Evolutionary conservation across 371 early-diverging fungal species (phyloP).

Genomic region (Actinomortierella wolfii): DNA sequence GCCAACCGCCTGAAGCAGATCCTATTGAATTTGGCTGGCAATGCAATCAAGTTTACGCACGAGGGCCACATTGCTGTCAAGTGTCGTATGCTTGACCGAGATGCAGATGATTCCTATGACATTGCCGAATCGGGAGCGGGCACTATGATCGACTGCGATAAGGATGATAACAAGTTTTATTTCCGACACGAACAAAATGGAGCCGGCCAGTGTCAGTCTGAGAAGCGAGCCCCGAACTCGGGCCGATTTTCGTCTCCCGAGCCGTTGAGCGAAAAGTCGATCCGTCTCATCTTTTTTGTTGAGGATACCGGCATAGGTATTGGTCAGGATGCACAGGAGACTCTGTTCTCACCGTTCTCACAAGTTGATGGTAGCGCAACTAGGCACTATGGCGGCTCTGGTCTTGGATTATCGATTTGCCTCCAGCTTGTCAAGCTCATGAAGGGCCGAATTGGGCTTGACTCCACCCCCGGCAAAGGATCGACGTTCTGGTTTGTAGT

Average conservation of each 20-base stretch:
- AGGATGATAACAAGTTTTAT: slow-evolving; percentile 41
- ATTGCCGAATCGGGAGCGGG: slow-evolving; percentile 2
- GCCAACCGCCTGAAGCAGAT: slow-evolving; percentile 56
- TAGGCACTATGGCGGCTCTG: slow-evolving; percentile 55
- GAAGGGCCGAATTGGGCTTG: slow-evolving; percentile 56
- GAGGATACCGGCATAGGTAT: slow-evolving; percentile 71
- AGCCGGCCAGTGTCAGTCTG: slow-evolving; percentile 31
- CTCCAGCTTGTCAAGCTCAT: slow-evolving; percentile 58
- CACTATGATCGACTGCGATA: slow-evolving; percentile 24
- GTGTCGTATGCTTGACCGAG: slow-evolving; percentile 26
- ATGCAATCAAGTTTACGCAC: slow-evolving; percentile 73
- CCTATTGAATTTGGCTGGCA: slow-evolving; percentile 59
- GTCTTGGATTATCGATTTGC: slow-evolving; percentile 63
- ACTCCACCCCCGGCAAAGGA: slow-evolving; percentile 42
- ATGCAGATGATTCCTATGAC: slow-evolving; percentile 16
- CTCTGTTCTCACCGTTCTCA: slow-evolving; percentile 64
- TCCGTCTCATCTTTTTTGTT: slow-evolving; percentile 46
- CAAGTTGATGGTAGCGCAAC: slow-evolving; percentile 67
- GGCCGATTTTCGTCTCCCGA: slow-evolving; percentile 44
- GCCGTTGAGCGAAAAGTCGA: slow-evolving; percentile 33
- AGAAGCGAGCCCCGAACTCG: slow-evolving; percentile 38
- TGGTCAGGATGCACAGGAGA: slow-evolving; percentile 53
- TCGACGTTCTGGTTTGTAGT: slow-evolving; percentile 51
- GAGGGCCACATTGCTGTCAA: slow-evolving; percentile 60
- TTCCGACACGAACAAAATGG: slow-evolving; percentile 40